Evolutionary conservation across 2,329 filamentous ascomycete species (phyloP).

Genomic region (Dactylellina leptospora): DNA sequence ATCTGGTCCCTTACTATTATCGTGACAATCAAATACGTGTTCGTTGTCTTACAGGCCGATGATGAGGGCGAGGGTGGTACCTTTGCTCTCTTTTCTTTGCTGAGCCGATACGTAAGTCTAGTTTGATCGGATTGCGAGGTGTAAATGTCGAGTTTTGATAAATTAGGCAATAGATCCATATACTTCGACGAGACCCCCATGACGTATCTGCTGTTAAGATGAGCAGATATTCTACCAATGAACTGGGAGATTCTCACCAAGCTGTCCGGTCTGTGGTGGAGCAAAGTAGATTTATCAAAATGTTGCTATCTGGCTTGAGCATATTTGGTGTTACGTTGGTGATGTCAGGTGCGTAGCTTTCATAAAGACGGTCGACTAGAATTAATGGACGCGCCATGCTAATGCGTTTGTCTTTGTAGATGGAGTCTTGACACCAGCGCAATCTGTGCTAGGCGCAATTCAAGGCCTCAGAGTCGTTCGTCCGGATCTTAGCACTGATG

Average conservation of each 20-base stretch:
- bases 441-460: conserved; percentile 74
- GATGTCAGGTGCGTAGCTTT: conserved; percentile 61
- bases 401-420: conserved; percentile 59
- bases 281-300: conserved; percentile 65
- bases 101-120: conserved; percentile 67
- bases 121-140: too few relatives aligned
- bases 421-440: conserved; percentile 74
- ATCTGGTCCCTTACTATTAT: conserved; percentile 75
- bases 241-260: conserved; percentile 66
- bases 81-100: conserved; percentile 72
- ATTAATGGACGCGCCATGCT: background rate
- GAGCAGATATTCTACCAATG: conserved; percentile 68
- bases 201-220: conserved; percentile 68
- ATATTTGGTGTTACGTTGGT: conserved; percentile 75
- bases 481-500: conserved; percentile 66
- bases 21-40: conserved; percentile 74
- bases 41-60: conserved; percentile 73
- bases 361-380: background rate
- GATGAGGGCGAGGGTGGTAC: conserved; percentile 77
- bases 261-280: conserved; percentile 69
- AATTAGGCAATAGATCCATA: conserved; percentile 65
- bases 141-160: background rate
- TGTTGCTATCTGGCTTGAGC: conserved; percentile 69
- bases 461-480: conserved; percentile 69
- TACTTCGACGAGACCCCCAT: conserved; percentile 69